Evolutionary conservation across 768 basidiomycete genomes (phyloP).

Genomic region (Psilocybe subaeruginosa): DNA sequence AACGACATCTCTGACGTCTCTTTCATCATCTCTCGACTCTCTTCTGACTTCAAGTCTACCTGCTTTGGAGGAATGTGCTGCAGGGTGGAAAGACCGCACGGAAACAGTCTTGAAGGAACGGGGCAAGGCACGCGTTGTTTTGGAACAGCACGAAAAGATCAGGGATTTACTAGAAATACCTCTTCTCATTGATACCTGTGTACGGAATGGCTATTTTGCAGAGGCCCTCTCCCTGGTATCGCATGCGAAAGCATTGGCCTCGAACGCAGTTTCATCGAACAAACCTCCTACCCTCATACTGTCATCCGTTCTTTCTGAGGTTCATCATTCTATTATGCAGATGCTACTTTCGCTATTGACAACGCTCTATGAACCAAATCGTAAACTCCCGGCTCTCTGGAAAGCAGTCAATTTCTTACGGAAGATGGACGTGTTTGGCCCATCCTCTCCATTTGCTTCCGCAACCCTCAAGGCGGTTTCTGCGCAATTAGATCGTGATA

Average conservation of each 20-base stretch:
- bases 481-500: slow-evolving; percentile 21
- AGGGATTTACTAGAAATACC: slow-evolving; percentile 91
- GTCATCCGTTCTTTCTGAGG: slow-evolving; percentile 66
- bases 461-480: slow-evolving; percentile 18
- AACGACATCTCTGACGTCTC: slow-evolving; percentile 68
- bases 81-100: slow-evolving; percentile 72
- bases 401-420: slow-evolving; percentile 88
- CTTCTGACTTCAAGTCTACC: slow-evolving; percentile 74
- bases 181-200: slow-evolving; percentile 88
- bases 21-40: slow-evolving; percentile 73
- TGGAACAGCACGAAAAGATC: slow-evolving; percentile 93
- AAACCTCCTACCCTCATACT: slow-evolving; percentile 48
- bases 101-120: slow-evolving; percentile 76
- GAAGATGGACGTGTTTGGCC: slow-evolving; percentile 70
- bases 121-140: slow-evolving; percentile 77
- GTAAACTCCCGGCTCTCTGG: slow-evolving; percentile 87
- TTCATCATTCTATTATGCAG: slow-evolving; percentile 64
- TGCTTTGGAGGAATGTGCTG: slow-evolving; percentile 72
- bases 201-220: slow-evolving; percentile 88
- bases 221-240: slow-evolving; percentile 87
- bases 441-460: slow-evolving; percentile 30
- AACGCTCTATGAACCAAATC: slow-evolving; percentile 78
- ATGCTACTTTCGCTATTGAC: slow-evolving; percentile 82
- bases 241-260: slow-evolving; percentile 62
- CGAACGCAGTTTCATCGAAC: slow-evolving; percentile 41